Base-by-base conservation (phyloP, 2,329 filamentous ascomycete genomes). In the Ascochyta clinopodiicola region DNA sequence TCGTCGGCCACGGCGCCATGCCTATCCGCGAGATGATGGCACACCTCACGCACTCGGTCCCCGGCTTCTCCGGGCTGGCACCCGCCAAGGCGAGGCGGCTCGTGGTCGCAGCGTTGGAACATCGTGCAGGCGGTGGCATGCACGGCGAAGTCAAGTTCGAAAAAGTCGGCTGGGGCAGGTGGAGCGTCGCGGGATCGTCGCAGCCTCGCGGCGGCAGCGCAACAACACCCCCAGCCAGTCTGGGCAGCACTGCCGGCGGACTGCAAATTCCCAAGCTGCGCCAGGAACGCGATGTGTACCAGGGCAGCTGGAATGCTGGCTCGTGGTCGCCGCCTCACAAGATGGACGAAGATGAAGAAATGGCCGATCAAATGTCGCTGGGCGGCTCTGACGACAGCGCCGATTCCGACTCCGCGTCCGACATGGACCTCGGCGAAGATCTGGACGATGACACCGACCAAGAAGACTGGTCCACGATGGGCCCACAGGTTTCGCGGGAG, bases 101-200 rank as follows among this genome's bases (percentile, higher is more conserved):
- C 56, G 92, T 98, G 5, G 94, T 97, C n/a, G 90, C 89, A 56
- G 94, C 93, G 57, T 79, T 98, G 63, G 94, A 98, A 79, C 90
- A 90, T 67, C 88, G 90, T 66, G 80, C 81, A n/a, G 81, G 79
- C 42, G 83, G 81, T 51, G 82, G 81, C 43, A 73, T 84, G 58
- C 82, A 88, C 59, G 88, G 88, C 63, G 88, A 91, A 65, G 88
- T 95, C 68, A 84, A 88, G 71, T 98, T 96, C 72, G 90, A 96
- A 76, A 98, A 98, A 82, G 92, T 97, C 56, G 94, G 94, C 71
- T 98, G 94, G 94, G 95, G 95, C 56, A 87, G 92, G 63, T 99
- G 94, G 94, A 90, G 96, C 76, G 95, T 73, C 17, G 69, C 67
- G n/a, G 67, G 64, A 40, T 67, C 71, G 27, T 57, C 93, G 59